Conservation (phyloP, 2,329 filamentous ascomycete genomes). For the Ceratocystis albifundus region DNA sequence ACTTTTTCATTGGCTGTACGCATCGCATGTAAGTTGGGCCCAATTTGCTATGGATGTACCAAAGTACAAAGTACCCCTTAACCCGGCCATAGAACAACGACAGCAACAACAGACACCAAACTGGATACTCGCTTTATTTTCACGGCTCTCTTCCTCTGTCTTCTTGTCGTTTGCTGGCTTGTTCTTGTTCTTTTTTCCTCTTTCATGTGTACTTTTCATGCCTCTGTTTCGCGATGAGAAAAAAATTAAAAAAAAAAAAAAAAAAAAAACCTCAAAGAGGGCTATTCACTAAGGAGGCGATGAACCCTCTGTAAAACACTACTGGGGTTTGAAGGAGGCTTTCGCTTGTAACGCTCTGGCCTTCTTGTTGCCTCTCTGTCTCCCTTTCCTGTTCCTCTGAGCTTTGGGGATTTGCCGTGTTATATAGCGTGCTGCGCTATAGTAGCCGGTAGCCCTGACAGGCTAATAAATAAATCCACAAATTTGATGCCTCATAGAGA, state of each 20-base stretch:
- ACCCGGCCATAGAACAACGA: too few species aligned
- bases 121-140: background rate
- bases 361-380: background rate
- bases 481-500: too few species aligned
- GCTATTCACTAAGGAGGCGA: constrained; percentile 13
- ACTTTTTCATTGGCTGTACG: background rate
- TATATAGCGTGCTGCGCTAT: too few species aligned
- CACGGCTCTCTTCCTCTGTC: background rate
- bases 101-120: too few species aligned
- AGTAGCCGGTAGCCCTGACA: too few species aligned
- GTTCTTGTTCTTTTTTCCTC: background rate
- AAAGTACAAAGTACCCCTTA: background rate
- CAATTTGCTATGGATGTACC: background rate
- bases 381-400: background rate
- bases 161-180: background rate
- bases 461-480: too few species aligned
- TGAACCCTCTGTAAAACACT: constrained; percentile 17
- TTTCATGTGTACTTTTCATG: background rate
- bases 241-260: background rate
- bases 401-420: background rate
- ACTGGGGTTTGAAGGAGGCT: constrained; percentile 21
- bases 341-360: constrained; percentile 16
- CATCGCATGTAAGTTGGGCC: constrained; percentile 3
- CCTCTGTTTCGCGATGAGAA: too few species aligned
- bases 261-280: background rate